Evolutionary conservation across 441 rosid species (phyloP).

Genomic region (Raphanus hybrid): DNA sequence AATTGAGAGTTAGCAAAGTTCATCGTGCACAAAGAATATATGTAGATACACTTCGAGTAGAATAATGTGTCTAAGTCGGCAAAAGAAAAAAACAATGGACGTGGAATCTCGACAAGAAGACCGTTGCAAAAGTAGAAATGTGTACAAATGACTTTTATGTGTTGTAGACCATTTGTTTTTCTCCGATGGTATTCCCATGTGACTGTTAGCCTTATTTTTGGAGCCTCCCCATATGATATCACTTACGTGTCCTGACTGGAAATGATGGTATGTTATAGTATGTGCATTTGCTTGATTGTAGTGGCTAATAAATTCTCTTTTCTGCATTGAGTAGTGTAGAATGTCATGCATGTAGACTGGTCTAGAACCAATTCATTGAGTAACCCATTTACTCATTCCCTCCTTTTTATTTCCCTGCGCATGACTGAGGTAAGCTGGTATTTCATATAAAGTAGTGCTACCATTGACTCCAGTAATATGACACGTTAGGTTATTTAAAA

Average conservation of each 20-base stretch:
- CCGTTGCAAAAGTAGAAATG: slow-evolving; percentile 22
- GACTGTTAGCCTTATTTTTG: slow-evolving; percentile 13
- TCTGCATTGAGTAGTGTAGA: too few relatives aligned
- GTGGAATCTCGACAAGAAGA: slow-evolving; percentile 34
- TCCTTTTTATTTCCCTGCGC: too few relatives aligned
- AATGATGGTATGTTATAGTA: too few relatives aligned
- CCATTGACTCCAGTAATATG: too few relatives aligned
- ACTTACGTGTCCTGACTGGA: slow-evolving; percentile 1
- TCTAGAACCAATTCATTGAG: too few relatives aligned
- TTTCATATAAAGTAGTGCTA: too few relatives aligned
- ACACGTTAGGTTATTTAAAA: too few relatives aligned
- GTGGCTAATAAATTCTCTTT: too few relatives aligned
- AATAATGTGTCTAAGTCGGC: not conserved
- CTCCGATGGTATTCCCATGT: slow-evolving; percentile 18
- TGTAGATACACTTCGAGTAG: not conserved
- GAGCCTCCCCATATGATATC: slow-evolving; percentile 15
- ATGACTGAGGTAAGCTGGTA: too few relatives aligned
- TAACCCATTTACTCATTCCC: too few relatives aligned
- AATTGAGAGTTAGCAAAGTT: slow-evolving; percentile 1
- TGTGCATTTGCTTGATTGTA: too few relatives aligned
- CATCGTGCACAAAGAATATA: not conserved
- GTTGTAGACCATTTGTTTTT: slow-evolving; percentile 26
- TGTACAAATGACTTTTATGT: slow-evolving; percentile 17
- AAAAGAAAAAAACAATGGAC: not conserved
- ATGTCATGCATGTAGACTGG: too few relatives aligned